These are phyloP conservation scores for Glarea lozoyensis DNA, from an alignment of 495 filamentous ascomycete species.

Conservation along the genomic window DNA sequence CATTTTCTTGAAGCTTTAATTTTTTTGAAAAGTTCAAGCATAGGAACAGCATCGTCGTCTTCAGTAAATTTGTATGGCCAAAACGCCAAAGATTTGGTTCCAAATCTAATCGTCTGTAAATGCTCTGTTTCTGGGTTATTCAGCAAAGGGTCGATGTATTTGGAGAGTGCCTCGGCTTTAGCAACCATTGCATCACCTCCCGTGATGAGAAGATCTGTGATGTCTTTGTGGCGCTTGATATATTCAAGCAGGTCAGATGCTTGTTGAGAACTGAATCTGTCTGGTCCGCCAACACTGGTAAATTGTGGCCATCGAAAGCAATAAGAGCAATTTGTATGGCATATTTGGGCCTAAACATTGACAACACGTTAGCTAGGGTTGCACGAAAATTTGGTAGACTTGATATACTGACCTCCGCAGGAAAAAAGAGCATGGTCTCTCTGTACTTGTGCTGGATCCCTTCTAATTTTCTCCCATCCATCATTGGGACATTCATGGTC, in stretches of 20 bases:
- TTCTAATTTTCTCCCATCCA: background rate
- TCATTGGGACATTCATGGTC: background rate
- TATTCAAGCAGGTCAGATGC: background rate
- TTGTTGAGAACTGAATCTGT: background rate
- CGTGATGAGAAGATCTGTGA: slow-evolving; percentile 1
- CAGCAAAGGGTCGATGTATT: background rate
- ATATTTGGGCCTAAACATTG: background rate
- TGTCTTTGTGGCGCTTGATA: background rate
- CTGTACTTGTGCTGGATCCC: slow-evolving; percentile 3
- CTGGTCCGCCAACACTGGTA: background rate
- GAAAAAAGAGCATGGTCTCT: slow-evolving; percentile 2
- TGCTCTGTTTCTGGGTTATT: background rate
- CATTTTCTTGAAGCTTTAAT: slow-evolving; percentile 3
- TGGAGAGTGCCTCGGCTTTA: background rate
- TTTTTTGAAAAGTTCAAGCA: slow-evolving; percentile 2
- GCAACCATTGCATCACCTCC: slow-evolving; percentile 2
- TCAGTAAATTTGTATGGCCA: background rate
- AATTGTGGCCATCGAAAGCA: slow-evolving; percentile 4
- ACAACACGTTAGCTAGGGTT: background rate
- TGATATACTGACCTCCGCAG: background rate
- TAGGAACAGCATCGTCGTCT: background rate
- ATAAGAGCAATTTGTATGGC: background rate
- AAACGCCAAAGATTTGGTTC: slow-evolving; percentile 1
- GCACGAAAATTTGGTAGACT: background rate
- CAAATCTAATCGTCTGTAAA: slow-evolving; percentile 1